Base-by-base conservation (phyloP, 352 stramenopile genomes). In the Globisporangium okanoganense region DNA sequence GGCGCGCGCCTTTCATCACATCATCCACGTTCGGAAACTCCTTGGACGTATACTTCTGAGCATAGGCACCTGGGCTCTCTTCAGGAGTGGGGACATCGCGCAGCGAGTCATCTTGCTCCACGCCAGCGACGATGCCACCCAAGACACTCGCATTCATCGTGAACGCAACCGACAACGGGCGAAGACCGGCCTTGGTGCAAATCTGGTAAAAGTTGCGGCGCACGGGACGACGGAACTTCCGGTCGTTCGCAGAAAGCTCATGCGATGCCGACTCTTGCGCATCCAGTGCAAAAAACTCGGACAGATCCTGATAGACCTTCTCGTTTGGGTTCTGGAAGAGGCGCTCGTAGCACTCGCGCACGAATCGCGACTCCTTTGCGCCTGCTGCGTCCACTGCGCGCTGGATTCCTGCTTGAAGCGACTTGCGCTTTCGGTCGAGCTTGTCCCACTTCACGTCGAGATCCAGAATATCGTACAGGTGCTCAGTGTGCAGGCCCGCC, bases 371-470 rank as follows among this genome's bases (percentile, higher is more conserved):
- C 63, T 96, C 83, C 33, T 88, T 90, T 0, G 76, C 79, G 31
- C 69, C 81, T 13, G 83, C 83, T 9, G 70, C 74, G 56, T 94
- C 82, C 1, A 94, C 79, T 2, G 76, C 67, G 7, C 79, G 69
- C 67, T 94, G 70, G 54, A 93, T 79, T 7, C 84, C 80, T 16
- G 65, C 75, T 65, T 94, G 76, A 27, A 96, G 83, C 13, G 80
- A 90, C 58, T 74, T 79, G 36, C 84, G 77, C 63, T 96, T 96
- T 5, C 85, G 80, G 40, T 96, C 67, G 31, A 96, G 56, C 58
- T 96, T 96, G 64, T 96, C 87, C 84, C 85, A 96, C 53, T 93
- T 96, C 18, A 91, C 66, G 65, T 96, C 87, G 7, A 96, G 69
- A 53, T 96, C 87, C 31, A 92, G 60, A 57, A 96, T 96, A 45